Base-by-base conservation (phyloP, 345 rosid genomes). In the Murraya koenigii region DNA sequence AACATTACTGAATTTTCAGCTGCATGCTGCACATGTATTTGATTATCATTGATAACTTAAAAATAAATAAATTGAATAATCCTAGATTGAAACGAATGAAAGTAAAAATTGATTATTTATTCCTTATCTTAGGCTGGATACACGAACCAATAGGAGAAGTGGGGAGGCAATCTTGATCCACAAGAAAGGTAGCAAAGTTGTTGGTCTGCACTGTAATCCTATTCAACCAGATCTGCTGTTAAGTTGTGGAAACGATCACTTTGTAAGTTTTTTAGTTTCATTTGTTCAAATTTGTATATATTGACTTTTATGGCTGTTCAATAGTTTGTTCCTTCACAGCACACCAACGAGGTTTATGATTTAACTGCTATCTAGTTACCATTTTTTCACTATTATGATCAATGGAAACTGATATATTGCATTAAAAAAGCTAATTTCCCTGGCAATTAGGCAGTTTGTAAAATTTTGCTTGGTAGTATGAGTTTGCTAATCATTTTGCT, bases 241-340 rank as follows among this genome's bases (percentile, higher is more conserved):
- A 80, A 95, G 97, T 74, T 94, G 97, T 80, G 99, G 99, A 76
- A 95, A 95, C 60, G 99, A 95, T 88, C 97, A 94, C 86, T 93
- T 87, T 85, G 99, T 95, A 86, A 90, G 98, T 76, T 79, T 15
- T 55, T 74, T 60, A 36, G 54, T 55, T 62, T 28, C 69, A 39
- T 64, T 30, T 15, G 19, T 38, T 26, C 1, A 13, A 54, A 17
- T 69, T 56, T 55, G 49, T 32, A 28, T 36, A 10, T 14, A 36
- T 78, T 58, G 15, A 33, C 32, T 62, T 68, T 4, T 60, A 10
- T 59, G 1, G 25, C 19, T 55, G 25, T 69, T 68, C n/a, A 47
- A 44, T 78, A 63, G n/a, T 35, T 67, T 60, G 17, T 25, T 56
- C 55, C 2, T 56, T 36, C 36, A 17, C 49, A 5, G 2, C 22